Evolutionary conservation across 2,329 filamentous ascomycete species (phyloP).

Genomic region (Claviceps monticola): DNA sequence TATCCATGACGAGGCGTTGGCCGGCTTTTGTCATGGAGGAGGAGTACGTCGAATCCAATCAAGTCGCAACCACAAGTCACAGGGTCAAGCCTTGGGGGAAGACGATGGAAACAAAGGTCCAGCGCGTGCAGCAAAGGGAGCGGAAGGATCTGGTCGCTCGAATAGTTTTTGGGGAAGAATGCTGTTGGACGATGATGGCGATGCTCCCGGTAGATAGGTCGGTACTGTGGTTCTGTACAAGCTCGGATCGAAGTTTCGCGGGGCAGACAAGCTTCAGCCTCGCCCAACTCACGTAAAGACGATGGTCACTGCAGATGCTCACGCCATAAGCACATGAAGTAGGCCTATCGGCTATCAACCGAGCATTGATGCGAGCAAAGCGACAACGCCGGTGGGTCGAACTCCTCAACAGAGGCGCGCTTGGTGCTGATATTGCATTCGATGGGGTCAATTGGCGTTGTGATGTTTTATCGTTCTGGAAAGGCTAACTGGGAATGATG

Average conservation of each 20-base stretch:
- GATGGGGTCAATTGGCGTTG: neutral
- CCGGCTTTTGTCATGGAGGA: conserved; percentile 16
- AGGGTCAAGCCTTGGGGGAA: neutral
- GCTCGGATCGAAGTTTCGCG: neutral
- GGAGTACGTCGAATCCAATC: neutral
- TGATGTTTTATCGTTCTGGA: neutral
- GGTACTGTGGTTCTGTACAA: neutral
- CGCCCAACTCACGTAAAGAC: neutral
- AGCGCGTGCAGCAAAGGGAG: neutral
- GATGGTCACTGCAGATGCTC: neutral
- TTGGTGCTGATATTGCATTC: neutral
- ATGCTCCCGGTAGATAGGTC: neutral
- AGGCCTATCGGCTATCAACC: neutral
- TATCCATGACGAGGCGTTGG: conserved; percentile 23
- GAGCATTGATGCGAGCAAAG: neutral
- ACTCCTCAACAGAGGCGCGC: neutral
- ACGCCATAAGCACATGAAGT: neutral
- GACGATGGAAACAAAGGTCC: neutral
- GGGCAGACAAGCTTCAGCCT: neutral
- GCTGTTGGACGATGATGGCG: neutral
- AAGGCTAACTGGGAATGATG: neutral
- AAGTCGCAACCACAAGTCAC: neutral
- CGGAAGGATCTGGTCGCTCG: neutral
- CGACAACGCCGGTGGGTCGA: neutral
- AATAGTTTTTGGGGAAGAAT: neutral